Evolutionary conservation across 495 filamentous ascomycete species (phyloP).

Genomic region (Penicillium cosmopolitanum): DNA sequence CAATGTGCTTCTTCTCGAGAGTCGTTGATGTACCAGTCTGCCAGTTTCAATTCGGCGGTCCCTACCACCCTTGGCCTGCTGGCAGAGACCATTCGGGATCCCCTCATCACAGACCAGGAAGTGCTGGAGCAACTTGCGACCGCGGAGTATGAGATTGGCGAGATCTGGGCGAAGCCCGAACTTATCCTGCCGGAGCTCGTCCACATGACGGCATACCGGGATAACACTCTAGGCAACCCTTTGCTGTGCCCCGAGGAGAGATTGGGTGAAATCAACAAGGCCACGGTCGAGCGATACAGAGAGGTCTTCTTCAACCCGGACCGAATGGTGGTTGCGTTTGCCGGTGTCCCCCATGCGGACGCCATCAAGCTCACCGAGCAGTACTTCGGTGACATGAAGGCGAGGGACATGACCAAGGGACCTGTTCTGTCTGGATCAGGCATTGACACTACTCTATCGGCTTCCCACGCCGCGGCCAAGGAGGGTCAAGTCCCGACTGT

Average conservation of each 20-base stretch:
- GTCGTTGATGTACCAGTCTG: conserved; percentile 97
- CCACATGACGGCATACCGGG: conserved; percentile 91
- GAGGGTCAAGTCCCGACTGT: conserved; percentile 45
- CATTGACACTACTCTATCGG: conserved; percentile 57
- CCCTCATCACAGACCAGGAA: conserved; percentile 87
- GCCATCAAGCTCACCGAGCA: conserved; percentile 80
- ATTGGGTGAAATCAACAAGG: conserved; percentile 72
- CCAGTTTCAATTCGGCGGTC: conserved; percentile 94
- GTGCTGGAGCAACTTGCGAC: conserved; percentile 84
- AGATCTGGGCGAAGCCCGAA: conserved; percentile 98
- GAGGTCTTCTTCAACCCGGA: conserved; percentile 85
- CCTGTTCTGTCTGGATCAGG: conserved; percentile 60
- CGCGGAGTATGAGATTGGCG: conserved; percentile 90
- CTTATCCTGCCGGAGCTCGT: conserved; percentile 94
- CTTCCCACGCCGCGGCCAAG: conserved; percentile 45
- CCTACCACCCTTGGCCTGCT: conserved; percentile 81
- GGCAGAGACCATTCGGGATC: conserved; percentile 92
- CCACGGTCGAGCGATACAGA: conserved; percentile 77
- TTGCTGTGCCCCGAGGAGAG: conserved; percentile 88
- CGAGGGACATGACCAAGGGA: conserved; percentile 39
- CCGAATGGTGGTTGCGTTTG: conserved; percentile 91
- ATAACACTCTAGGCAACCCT: conserved; percentile 94
- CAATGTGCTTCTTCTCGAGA: conserved; percentile 95
- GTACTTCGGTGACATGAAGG: conserved; percentile 89
- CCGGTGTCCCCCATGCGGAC: conserved; percentile 80